Conservation (phyloP, 768 basidiomycete genomes). For the Phlegmacium glaucopus region DNA sequence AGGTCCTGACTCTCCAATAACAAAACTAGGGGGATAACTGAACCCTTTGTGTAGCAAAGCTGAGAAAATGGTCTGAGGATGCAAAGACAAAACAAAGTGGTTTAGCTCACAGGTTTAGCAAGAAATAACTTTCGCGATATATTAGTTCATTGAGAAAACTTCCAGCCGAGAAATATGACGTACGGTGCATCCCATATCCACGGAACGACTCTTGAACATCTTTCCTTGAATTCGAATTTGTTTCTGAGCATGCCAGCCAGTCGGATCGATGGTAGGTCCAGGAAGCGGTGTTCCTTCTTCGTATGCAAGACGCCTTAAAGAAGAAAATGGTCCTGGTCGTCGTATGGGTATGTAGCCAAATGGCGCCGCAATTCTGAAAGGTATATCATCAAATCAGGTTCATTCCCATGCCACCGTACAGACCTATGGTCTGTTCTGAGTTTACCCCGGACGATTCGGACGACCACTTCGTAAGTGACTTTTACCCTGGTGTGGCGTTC, state of each 20-base stretch:
- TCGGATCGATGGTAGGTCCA: constrained; percentile 35
- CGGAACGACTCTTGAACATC: constrained; percentile 24
- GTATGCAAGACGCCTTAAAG: constrained; percentile 33
- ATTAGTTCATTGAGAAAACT: not conserved
- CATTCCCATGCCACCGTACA: constrained; percentile 1
- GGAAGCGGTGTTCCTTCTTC: constrained; percentile 29
- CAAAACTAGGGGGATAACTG: constrained; percentile 34
- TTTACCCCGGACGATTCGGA: constrained; percentile 29
- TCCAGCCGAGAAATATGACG: constrained; percentile 12
- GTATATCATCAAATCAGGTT: not conserved
- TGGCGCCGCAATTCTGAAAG: constrained; percentile 24
- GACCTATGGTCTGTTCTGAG: constrained; percentile 31
- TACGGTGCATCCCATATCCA: constrained; percentile 32
- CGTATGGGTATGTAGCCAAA: constrained; percentile 33
- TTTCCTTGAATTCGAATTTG: constrained; percentile 24
- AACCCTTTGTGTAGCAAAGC: constrained; percentile 40
- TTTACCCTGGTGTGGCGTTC: constrained; percentile 36
- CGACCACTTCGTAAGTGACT: constrained; percentile 31
- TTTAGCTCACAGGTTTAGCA: constrained; percentile 34
- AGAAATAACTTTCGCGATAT: constrained; percentile 28
- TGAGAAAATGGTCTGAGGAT: constrained; percentile 11
- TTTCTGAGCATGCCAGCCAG: constrained; percentile 35
- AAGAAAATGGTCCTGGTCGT: constrained; percentile 27
- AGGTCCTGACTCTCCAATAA: constrained; percentile 28
- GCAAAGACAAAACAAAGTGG: not conserved